phyloP scores from a whole-genome alignment of 345 rosid genomes.

The Eucalyptus curtisii region DNA sequence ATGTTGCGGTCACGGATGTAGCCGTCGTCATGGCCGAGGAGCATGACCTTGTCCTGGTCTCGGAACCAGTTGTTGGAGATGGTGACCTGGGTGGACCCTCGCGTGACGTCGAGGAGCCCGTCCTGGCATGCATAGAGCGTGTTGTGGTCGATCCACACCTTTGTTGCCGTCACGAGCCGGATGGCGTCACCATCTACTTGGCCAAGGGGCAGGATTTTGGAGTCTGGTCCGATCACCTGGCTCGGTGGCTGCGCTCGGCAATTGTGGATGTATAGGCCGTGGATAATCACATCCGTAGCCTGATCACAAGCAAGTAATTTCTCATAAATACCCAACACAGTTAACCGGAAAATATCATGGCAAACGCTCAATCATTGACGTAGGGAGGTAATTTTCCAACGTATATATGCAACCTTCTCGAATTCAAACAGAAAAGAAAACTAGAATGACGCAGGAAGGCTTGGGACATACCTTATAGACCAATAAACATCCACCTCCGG shows the following conservation, averaged over 20 bases:
- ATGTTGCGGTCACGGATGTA: constrained; percentile 38
- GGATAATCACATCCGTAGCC: constrained; percentile 63
- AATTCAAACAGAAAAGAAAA: not conserved
- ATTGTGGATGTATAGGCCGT: constrained; percentile 58
- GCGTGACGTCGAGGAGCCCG: constrained; percentile 55
- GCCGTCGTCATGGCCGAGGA: constrained; percentile 70
- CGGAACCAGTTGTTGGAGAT: constrained; percentile 69
- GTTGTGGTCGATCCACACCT: constrained; percentile 75
- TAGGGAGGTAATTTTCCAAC: not conserved
- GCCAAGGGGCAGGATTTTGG: constrained; percentile 24
- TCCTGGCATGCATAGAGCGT: constrained; percentile 51
- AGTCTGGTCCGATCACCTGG: constrained; percentile 47
- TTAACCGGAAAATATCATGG: not conserved
- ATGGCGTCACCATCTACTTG: constrained; percentile 62
- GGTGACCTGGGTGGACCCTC: constrained; percentile 47
- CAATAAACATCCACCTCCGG: constrained; percentile 46
- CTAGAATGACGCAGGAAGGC: not conserved
- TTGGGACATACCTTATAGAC: constrained; percentile 22
- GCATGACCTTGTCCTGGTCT: constrained; percentile 84
- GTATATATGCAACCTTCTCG: not conserved
- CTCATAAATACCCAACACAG: not conserved
- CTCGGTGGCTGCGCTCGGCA: constrained; percentile 41
- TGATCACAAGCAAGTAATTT: not conserved
- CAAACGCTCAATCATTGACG: too few relatives aligned
- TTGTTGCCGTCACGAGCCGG: constrained; percentile 44